Evolutionary conservation across 2,329 filamentous ascomycete species (phyloP).

Genomic region (Magnaporthiopsis incrustans): DNA sequence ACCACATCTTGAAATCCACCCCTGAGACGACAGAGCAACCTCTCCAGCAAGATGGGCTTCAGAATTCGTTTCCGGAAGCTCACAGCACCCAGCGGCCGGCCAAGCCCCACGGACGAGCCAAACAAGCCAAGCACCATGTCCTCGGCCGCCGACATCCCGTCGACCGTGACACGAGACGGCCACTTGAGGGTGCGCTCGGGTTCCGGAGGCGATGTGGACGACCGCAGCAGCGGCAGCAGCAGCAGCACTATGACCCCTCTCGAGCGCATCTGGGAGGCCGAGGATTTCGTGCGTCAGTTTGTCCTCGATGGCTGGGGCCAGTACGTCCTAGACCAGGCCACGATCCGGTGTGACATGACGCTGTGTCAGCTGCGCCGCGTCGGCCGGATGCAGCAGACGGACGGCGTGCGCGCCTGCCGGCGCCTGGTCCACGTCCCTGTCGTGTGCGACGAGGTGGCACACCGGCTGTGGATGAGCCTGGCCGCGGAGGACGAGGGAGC

Average conservation of each 20-base stretch:
- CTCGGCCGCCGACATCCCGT: not conserved
- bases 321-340: constrained; percentile 11
- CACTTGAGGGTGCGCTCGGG: not conserved
- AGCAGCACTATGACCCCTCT: not conserved
- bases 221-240: not conserved
- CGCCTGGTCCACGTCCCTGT: constrained; percentile 17
- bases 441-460: constrained; percentile 17
- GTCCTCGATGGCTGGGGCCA: constrained; percentile 13
- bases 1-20: not conserved
- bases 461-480: constrained; percentile 15
- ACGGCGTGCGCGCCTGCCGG: constrained; percentile 14
- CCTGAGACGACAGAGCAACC: not conserved
- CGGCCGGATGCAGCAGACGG: constrained; percentile 11
- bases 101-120: not conserved
- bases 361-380: constrained; percentile 14
- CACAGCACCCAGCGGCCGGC: not conserved
- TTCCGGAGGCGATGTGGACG: not conserved
- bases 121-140: not conserved
- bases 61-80: not conserved
- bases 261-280: constrained; percentile 11
- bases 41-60: not conserved
- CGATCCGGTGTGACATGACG: constrained; percentile 14
- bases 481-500: not conserved
- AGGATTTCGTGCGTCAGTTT: constrained; percentile 14
- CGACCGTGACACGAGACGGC: not conserved